Evolutionary conservation across 2,329 filamentous ascomycete species (phyloP).

Genomic region (Coniochaeta sp.): DNA sequence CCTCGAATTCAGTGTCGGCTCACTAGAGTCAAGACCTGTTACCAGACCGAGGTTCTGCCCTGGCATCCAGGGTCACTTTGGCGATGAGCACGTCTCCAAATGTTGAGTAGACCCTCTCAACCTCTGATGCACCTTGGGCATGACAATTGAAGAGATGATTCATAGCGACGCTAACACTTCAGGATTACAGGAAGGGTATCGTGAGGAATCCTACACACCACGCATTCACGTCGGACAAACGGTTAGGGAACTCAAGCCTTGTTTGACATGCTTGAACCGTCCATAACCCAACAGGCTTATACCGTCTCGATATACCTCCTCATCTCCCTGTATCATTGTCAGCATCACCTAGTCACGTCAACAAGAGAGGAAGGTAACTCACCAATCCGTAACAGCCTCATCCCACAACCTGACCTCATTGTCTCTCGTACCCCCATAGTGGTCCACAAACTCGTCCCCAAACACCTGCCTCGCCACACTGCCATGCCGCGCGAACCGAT

Average conservation of each 20-base stretch:
- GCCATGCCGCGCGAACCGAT: constrained; percentile 64
- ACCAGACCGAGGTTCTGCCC: no score
- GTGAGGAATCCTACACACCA: neutral
- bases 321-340: constrained; percentile 51
- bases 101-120: no score
- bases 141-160: neutral
- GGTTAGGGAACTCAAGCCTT: neutral
- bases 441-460: constrained; percentile 91
- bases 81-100: no score
- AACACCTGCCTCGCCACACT: constrained; percentile 92
- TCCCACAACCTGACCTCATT: constrained; percentile 90
- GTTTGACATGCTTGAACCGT: neutral
- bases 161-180: neutral
- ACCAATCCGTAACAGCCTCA: constrained; percentile 96
- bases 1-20: no score
- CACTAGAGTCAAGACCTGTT: no score
- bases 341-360: neutral
- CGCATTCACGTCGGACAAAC: neutral
- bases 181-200: neutral
- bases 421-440: constrained; percentile 85
- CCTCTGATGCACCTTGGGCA: neutral
- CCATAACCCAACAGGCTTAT: constrained; percentile 19
- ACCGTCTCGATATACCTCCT: constrained; percentile 74
- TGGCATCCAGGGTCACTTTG: no score
- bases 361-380: constrained; percentile 28